These are phyloP conservation scores for Dactylis glomerata DNA, from an alignment of 176 grass and related monocot genomes.

Conservation along the genomic window DNA sequence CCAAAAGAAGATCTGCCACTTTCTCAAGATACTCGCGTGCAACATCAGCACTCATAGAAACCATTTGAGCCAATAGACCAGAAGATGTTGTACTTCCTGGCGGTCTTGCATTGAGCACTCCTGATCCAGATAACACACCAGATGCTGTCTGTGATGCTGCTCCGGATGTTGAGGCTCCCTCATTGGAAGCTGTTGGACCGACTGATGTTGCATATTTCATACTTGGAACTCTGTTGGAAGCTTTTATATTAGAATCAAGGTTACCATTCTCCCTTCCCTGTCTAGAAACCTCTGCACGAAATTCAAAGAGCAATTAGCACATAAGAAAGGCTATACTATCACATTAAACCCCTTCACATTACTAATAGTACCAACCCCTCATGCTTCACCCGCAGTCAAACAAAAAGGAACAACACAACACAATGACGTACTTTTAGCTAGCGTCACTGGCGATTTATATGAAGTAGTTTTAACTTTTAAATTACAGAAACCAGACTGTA, in stretches of 20 bases:
- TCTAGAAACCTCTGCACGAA: slow-evolving; percentile 77
- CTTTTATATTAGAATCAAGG: slow-evolving; percentile 61
- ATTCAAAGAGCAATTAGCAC: slow-evolving; percentile 21
- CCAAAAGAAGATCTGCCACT: slow-evolving; percentile 93
- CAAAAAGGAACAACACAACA: neutral
- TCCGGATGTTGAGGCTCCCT: slow-evolving; percentile 87
- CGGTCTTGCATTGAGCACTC: slow-evolving; percentile 95
- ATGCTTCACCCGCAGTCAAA: neutral
- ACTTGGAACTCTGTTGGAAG: slow-evolving; percentile 52
- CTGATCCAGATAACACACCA: slow-evolving; percentile 97
- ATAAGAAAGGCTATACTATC: neutral
- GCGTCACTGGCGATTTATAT: neutral
- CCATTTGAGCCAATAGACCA: slow-evolving; percentile 88
- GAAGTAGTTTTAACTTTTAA: neutral
- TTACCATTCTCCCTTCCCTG: slow-evolving; percentile 86
- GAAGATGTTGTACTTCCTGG: slow-evolving; percentile 97
- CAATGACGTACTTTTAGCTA: neutral
- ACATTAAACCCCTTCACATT: neutral
- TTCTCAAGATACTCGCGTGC: slow-evolving; percentile 95
- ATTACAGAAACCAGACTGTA: neutral
- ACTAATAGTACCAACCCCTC: neutral
- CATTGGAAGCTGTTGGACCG: slow-evolving; percentile 55
- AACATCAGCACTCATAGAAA: slow-evolving; percentile 89
- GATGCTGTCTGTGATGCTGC: slow-evolving; percentile 90
- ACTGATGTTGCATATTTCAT: slow-evolving; percentile 45